Conservation (phyloP, 139 green algal species). For the Tetradesmus obliquus region DNA sequence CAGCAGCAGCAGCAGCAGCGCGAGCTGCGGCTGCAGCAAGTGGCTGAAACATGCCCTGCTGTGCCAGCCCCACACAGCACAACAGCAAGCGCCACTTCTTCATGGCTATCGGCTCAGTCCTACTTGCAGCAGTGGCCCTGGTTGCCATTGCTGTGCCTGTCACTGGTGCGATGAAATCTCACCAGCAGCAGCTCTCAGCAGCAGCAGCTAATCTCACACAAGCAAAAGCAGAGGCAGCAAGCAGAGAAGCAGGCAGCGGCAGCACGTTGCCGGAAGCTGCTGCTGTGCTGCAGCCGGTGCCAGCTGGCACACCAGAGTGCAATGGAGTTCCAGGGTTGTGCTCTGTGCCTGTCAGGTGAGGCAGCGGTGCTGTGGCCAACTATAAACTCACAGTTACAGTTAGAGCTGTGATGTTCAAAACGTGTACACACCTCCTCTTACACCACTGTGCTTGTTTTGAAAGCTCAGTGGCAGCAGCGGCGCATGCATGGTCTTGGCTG, state of each 20-base stretch:
- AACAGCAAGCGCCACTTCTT: background rate
- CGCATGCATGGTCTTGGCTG: background rate
- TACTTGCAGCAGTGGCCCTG: background rate
- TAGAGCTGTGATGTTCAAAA: no score
- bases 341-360: conserved; percentile 32
- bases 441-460: background rate
- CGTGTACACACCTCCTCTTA: no score
- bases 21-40: background rate
- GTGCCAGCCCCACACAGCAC: background rate
- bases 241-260: background rate
- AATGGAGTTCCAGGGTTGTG: conserved; percentile 35
- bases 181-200: conserved; percentile 5
- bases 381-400: background rate
- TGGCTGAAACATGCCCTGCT: background rate
- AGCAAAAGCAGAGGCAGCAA: background rate
- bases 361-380: background rate
- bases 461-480: background rate
- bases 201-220: background rate
- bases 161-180: background rate
- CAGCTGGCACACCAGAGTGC: background rate
- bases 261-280: background rate
- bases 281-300: background rate
- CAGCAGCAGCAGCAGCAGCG: background rate
- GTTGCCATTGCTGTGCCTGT: conserved; percentile 1
- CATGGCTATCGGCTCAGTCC: background rate